A percentile compares a stretch with the other conserved stretches of the same genome.
phyloP scores from a whole-genome alignment of 768 basidiomycete genomes.

The Amanita phalloides region DNA sequence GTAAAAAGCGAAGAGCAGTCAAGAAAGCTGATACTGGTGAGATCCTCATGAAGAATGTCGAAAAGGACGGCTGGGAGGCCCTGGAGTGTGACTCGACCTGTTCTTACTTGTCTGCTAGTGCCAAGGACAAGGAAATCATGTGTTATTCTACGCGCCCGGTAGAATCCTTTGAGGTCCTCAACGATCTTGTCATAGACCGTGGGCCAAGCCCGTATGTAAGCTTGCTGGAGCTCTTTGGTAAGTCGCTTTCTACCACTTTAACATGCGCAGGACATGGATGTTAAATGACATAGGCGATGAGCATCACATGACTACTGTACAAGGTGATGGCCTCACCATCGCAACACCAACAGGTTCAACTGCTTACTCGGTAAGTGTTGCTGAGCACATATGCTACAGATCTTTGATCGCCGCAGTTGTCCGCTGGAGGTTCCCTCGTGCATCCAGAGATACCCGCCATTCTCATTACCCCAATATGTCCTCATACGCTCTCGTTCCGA shows the following conservation, averaged over 20 bases:
- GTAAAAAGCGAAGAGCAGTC: slow-evolving; percentile 66
- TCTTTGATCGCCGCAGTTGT: slow-evolving; percentile 37
- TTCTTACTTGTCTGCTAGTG: slow-evolving; percentile 27
- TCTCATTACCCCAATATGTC: slow-evolving; percentile 95
- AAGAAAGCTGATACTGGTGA: slow-evolving; percentile 93
- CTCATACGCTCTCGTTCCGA: slow-evolving; percentile 95
- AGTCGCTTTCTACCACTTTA: slow-evolving; percentile 16
- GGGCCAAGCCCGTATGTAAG: slow-evolving; percentile 98
- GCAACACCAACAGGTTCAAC: slow-evolving; percentile 98
- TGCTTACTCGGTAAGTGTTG: slow-evolving; percentile 77
- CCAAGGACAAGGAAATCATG: slow-evolving; percentile 94
- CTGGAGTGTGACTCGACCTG: slow-evolving; percentile 64
- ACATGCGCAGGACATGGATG: neutral
- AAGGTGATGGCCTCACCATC: slow-evolving; percentile 92
- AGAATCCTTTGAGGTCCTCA: slow-evolving; percentile 93
- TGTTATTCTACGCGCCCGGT: slow-evolving; percentile 93
- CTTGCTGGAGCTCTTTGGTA: slow-evolving; percentile 91
- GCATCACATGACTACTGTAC: slow-evolving; percentile 98
- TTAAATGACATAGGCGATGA: slow-evolving; percentile 65
- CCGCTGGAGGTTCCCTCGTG: slow-evolving; percentile 94
- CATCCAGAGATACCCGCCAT: slow-evolving; percentile 97
- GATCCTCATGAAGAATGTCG: slow-evolving; percentile 92
- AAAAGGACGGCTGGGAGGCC: slow-evolving; percentile 92
- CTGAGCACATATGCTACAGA: slow-evolving; percentile 4
- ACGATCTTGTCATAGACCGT: slow-evolving; percentile 95